Evolutionary conservation across 2,329 filamentous ascomycete genomes (phyloP).

Genomic region (Talaromyces sp.): DNA sequence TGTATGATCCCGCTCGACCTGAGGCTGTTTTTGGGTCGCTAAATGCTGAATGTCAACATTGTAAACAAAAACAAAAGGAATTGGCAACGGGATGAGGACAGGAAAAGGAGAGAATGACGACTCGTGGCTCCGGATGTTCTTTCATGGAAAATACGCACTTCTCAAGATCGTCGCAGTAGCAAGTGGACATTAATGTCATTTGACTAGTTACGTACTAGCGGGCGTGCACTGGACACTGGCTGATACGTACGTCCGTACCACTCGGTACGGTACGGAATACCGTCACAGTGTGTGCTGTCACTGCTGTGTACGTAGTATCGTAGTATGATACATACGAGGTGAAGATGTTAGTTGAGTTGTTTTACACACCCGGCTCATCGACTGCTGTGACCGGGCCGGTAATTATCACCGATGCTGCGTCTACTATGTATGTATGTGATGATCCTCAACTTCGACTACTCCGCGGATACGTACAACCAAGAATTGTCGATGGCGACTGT

Average conservation of each 20-base stretch:
- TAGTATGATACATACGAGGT: not conserved
- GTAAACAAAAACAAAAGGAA: not conserved
- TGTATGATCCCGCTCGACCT: not conserved
- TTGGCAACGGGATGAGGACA: not conserved
- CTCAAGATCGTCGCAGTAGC: not conserved
- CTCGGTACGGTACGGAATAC: not conserved
- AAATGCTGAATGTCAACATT: too few species aligned
- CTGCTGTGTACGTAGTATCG: not conserved
- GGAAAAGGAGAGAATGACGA: not conserved
- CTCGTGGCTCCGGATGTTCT: not conserved
- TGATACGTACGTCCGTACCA: not conserved
- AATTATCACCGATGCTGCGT: not conserved
- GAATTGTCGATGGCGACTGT: not conserved
- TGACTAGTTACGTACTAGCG: not conserved
- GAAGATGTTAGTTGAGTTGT: not conserved
- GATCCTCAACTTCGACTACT: not conserved
- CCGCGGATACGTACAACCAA: not conserved
- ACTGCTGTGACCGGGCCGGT: not conserved
- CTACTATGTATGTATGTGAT: not conserved
- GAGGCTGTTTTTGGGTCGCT: not conserved
- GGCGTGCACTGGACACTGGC: not conserved
- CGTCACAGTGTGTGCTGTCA: not conserved
- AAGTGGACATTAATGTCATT: slow-evolving; percentile 3
- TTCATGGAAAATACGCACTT: not conserved
- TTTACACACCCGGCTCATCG: not conserved